phyloP scores from a whole-genome alignment of 768 basidiomycete genomes.

The Hypholoma sublateritium region DNA sequence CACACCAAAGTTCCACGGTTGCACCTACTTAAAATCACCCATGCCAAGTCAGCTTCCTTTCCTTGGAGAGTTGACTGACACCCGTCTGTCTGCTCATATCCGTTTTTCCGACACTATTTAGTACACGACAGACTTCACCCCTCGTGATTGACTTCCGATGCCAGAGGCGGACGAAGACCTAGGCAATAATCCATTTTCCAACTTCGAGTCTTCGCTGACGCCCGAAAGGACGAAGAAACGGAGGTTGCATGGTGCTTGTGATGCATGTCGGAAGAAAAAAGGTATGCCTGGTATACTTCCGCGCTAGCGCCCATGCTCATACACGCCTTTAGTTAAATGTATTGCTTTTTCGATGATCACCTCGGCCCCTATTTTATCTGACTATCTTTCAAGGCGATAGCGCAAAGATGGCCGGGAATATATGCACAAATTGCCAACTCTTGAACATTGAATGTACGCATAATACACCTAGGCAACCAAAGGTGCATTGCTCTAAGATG shows the following conservation, averaged over 20 bases:
- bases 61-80: no score
- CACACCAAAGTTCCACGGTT: no score
- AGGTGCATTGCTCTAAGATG: constrained; percentile 32
- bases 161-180: neutral
- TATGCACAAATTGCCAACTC: constrained; percentile 54
- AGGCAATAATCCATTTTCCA: neutral
- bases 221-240: constrained; percentile 9
- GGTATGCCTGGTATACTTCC: neutral
- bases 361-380: neutral
- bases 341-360: neutral
- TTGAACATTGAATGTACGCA: constrained; percentile 54
- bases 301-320: neutral
- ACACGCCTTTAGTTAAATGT: neutral
- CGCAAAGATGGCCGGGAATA: constrained; percentile 50
- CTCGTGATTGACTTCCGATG: no score
- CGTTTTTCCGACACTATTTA: no score
- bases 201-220: neutral
- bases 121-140: no score
- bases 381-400: constrained; percentile 49
- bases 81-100: no score
- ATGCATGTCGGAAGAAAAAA: constrained; percentile 1
- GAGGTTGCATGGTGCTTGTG: neutral
- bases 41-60: no score
- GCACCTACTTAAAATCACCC: no score
- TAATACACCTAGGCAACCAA: constrained; percentile 41